Percentiles rank a stretch among this genome's conserved stretches.
These are phyloP conservation scores for Fragaria iinumae DNA, from an alignment of 306 rosid species.

Conservation along the genomic window DNA sequence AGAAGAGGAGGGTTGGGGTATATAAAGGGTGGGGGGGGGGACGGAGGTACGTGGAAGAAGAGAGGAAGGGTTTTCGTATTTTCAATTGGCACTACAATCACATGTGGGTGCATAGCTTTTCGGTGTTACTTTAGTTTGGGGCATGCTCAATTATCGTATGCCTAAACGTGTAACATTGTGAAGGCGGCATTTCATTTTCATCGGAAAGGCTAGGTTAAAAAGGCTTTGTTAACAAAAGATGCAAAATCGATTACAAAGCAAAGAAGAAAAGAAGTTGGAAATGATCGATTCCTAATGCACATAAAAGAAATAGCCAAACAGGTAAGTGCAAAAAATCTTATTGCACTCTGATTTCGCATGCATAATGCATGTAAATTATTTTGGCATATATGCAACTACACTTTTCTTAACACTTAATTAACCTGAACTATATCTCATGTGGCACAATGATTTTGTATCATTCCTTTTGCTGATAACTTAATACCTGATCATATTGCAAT, in stretches of 20 bases:
- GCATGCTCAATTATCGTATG: neutral
- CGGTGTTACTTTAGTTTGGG: conserved; percentile 4
- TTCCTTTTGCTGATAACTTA: neutral
- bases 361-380: neutral
- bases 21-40: conserved; percentile 24
- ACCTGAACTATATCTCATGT: neutral
- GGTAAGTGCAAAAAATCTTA: neutral
- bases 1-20: conserved; percentile 16
- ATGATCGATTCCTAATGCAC: neutral
- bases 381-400: neutral
- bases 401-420: neutral
- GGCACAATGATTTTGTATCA: neutral
- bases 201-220: neutral
- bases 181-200: neutral
- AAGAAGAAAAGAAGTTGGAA: neutral
- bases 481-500: too few relatives aligned
- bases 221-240: neutral
- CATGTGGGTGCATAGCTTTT: conserved; percentile 14
- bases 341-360: neutral
- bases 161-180: neutral
- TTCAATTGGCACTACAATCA: neutral
- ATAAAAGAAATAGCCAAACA: neutral
- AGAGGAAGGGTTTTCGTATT: conserved; percentile 15
- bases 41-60: conserved; percentile 16
- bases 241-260: neutral